phyloP scores from a whole-genome alignment of 2,329 filamentous ascomycete genomes.

The Phialemonium atrogriseum region DNA sequence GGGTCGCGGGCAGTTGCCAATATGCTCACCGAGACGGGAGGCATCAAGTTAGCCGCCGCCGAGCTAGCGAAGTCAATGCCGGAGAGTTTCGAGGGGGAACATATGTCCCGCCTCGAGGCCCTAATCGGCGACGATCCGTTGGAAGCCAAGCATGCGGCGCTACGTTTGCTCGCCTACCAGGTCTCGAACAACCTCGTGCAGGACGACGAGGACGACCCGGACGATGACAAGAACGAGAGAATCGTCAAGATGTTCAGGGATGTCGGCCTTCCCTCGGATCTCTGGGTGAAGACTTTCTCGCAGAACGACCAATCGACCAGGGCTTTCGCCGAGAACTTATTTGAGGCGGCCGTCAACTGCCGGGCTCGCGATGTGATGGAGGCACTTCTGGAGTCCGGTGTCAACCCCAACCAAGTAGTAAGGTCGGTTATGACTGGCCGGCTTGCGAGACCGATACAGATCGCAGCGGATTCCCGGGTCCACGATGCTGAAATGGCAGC shows the following conservation, averaged over 20 bases:
- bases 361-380: background rate
- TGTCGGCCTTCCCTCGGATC: background rate
- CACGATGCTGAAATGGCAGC: background rate
- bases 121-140: too few species aligned
- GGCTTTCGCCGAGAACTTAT: constrained; percentile 1
- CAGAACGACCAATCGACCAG: background rate
- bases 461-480: background rate
- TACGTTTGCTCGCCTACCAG: too few species aligned
- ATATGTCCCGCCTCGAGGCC: too few species aligned
- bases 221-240: constrained; percentile 1
- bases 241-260: background rate
- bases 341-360: constrained; percentile 1
- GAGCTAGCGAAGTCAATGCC: too few species aligned
- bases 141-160: too few species aligned
- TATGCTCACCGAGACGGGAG: background rate
- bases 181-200: background rate
- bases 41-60: background rate
- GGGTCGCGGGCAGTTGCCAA: background rate
- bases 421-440: constrained; percentile 1
- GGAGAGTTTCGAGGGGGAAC: too few species aligned
- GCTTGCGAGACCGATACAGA: constrained; percentile 1
- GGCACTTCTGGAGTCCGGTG: background rate
- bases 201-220: background rate
- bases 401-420: background rate
- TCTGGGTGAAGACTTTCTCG: background rate